Percentiles rank a stretch among this genome's conserved stretches.
Conservation (phyloP, 2,329 filamentous ascomycete species). For the Paraphaeosphaeria sporulosa region DNA sequence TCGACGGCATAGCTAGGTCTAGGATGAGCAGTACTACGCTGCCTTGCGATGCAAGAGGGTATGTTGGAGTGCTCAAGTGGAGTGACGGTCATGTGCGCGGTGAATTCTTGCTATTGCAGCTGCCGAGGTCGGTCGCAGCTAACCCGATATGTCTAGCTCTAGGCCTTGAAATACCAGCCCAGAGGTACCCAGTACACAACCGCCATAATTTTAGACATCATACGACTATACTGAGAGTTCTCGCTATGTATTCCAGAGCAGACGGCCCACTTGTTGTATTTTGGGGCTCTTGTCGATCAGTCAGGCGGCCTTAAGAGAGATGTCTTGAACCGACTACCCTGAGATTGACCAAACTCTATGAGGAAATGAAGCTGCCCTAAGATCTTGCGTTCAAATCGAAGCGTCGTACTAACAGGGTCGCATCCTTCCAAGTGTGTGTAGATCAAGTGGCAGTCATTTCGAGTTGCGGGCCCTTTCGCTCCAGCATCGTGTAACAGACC, state of each 20-base stretch:
- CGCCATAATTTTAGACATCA: neutral
- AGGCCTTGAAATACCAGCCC: neutral
- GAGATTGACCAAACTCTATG: neutral
- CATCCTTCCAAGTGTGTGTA: too few relatives aligned
- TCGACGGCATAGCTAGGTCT: neutral
- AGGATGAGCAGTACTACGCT: neutral
- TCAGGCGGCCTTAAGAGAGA: neutral
- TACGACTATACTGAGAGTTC: neutral
- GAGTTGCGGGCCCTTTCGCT: too few relatives aligned
- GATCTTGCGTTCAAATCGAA: neutral
- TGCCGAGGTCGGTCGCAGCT: constrained; percentile 3
- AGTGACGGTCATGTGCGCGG: constrained; percentile 3
- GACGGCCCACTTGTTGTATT: neutral
- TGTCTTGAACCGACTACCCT: neutral
- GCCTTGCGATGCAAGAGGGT: neutral
- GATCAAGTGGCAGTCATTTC: too few relatives aligned
- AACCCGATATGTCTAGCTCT: constrained; percentile 9
- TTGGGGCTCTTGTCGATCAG: neutral
- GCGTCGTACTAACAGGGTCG: too few relatives aligned
- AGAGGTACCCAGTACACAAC: neutral
- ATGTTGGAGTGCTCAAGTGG: neutral
- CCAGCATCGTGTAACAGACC: too few relatives aligned
- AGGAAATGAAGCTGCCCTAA: too few relatives aligned
- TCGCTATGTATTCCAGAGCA: neutral
- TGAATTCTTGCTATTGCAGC: constrained; percentile 6